Conservation (phyloP, 164 flowering plant species). For the Vitis rupestris region DNA sequence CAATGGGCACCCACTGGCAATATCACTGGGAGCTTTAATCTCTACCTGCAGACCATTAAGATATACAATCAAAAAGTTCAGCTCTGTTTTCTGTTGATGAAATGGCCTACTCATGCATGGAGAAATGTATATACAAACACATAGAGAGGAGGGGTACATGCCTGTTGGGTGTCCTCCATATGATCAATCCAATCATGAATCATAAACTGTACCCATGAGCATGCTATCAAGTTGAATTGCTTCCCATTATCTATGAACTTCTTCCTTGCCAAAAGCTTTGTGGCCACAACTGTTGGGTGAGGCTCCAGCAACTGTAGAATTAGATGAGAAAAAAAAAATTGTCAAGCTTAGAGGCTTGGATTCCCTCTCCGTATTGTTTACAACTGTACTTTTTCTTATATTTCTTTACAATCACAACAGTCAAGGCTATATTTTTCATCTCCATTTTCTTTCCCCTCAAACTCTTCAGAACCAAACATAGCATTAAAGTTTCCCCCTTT, state of each 20-base stretch:
- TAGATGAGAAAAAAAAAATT: neutral
- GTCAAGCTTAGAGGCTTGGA: neutral
- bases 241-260: constrained; percentile 39
- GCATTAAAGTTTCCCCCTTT: too few relatives aligned
- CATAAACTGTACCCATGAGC: constrained; percentile 63
- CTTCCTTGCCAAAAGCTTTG: constrained; percentile 46
- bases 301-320: constrained; percentile 42
- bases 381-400: too few relatives aligned
- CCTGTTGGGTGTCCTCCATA: constrained; percentile 54
- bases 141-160: neutral
- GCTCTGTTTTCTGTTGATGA: too few relatives aligned
- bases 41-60: constrained; percentile 29
- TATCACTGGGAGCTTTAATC: constrained; percentile 34
- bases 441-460: too few relatives aligned
- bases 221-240: constrained; percentile 53
- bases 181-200: constrained; percentile 65
- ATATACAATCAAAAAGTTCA: too few relatives aligned
- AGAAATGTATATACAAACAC: neutral
- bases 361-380: neutral
- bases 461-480: too few relatives aligned
- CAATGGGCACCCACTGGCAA: constrained; percentile 40
- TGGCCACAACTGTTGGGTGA: constrained; percentile 43
- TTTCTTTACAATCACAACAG: too few relatives aligned
- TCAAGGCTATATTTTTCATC: too few relatives aligned
- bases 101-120: neutral